These are phyloP conservation scores for Conringia planisiliqua DNA, from an alignment of 345 rosid species.

Conservation along the genomic window DNA sequence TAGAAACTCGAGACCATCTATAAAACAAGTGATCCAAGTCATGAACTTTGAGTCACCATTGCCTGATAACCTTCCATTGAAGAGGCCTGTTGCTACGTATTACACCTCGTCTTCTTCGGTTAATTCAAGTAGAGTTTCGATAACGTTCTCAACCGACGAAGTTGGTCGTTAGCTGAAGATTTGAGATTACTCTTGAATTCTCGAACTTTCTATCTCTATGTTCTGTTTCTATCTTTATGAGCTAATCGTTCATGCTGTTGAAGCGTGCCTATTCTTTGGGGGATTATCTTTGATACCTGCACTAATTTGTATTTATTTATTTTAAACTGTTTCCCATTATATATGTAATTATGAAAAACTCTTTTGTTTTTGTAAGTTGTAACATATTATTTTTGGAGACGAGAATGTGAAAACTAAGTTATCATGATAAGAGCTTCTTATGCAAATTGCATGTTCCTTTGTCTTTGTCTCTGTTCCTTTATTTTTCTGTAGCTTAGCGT, in stretches of 20 bases:
- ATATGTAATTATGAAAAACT: neutral
- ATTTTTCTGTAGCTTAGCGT: no score
- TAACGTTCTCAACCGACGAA: slow-evolving; percentile 26
- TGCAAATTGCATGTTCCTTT: neutral
- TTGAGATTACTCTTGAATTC: neutral
- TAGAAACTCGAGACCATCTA: slow-evolving; percentile 35
- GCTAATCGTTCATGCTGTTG: neutral
- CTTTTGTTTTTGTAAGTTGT: no score
- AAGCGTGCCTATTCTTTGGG: neutral
- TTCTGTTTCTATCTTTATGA: neutral
- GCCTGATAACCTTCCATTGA: slow-evolving; percentile 44
- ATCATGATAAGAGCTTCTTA: neutral
- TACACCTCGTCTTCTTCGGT: slow-evolving; percentile 20
- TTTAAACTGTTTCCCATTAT: neutral
- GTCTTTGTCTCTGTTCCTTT: neutral
- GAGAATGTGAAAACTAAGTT: neutral
- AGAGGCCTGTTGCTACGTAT: slow-evolving; percentile 41
- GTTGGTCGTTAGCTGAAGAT: slow-evolving; percentile 29
- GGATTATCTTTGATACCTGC: neutral
- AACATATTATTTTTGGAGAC: neutral
- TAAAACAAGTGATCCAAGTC: slow-evolving; percentile 49
- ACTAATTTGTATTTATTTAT: neutral
- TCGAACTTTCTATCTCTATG: neutral
- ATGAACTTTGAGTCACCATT: slow-evolving; percentile 35
- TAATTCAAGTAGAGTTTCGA: slow-evolving; percentile 26